Conservation (phyloP, 1,284 basidiomycete species). For the Vanrija sp. region DNA sequence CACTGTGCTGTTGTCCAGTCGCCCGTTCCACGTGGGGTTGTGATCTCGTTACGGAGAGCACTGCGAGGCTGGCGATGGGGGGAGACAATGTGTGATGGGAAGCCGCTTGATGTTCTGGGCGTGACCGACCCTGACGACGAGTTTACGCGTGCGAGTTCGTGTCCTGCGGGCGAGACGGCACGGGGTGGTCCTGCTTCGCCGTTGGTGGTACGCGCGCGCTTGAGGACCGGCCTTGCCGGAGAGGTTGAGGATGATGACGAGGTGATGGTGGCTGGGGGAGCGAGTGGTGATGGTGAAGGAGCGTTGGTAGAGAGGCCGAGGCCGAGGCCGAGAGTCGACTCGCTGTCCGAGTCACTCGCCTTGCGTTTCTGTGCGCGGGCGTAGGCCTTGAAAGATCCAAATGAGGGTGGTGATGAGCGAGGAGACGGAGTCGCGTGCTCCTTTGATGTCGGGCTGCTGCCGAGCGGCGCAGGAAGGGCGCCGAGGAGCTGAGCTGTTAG, state of each 20-base stretch:
- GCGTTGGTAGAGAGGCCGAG: constrained; percentile 16
- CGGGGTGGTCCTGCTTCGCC: neutral
- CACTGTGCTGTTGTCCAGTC: constrained; percentile 21
- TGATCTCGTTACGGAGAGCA: constrained; percentile 19
- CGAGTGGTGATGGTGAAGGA: neutral
- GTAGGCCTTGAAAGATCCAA: constrained; percentile 14
- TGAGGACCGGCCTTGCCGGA: constrained; percentile 8
- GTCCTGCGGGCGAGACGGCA: too few species aligned
- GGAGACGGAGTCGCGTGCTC: constrained; percentile 10
- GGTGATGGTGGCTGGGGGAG: too few species aligned
- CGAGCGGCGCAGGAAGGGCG: constrained; percentile 34
- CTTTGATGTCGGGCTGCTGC: too few species aligned
- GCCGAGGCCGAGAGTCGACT: constrained; percentile 18
- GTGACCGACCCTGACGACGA: too few species aligned
- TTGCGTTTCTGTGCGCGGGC: constrained; percentile 17
- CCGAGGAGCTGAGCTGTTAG: constrained; percentile 25
- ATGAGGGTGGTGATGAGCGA: constrained; percentile 10
- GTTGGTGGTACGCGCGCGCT: constrained; percentile 11
- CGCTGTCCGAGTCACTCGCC: constrained; percentile 1
- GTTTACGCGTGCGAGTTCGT: neutral
- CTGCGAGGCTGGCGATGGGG: constrained; percentile 11
- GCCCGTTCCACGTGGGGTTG: constrained; percentile 5
- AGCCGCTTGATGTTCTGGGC: neutral
- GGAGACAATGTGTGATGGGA: neutral
- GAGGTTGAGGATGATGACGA: neutral